Evolutionary conservation across 768 basidiomycete genomes (phyloP).

Genomic region (Xanthoconium stramineum): DNA sequence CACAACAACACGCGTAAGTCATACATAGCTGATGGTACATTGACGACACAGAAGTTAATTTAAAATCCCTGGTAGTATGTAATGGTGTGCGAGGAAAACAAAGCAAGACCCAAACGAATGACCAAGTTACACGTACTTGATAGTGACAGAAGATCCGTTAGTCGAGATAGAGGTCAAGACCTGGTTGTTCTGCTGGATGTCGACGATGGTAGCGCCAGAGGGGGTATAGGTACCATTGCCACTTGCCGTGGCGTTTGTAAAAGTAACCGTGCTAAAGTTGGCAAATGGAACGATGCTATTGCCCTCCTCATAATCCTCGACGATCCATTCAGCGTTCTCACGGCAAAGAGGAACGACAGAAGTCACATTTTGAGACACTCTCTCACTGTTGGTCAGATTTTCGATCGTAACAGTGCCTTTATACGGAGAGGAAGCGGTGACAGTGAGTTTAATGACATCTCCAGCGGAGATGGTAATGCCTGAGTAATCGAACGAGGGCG

Average conservation of each 20-base stretch:
- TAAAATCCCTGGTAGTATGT: too few species aligned
- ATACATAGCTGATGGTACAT: too few species aligned
- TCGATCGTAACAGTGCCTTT: neutral
- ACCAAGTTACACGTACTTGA: neutral
- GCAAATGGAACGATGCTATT: neutral
- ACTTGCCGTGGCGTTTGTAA: neutral
- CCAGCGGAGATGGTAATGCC: constrained; percentile 5
- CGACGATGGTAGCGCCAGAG: neutral
- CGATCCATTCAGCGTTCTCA: constrained; percentile 13
- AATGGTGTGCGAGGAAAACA: too few species aligned
- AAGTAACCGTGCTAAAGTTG: constrained; percentile 7
- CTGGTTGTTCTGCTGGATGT: constrained; percentile 1
- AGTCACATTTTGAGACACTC: neutral
- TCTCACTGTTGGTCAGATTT: neutral
- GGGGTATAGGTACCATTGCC: neutral
- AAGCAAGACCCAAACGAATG: too few species aligned
- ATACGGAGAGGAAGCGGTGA: neutral
- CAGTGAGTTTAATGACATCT: constrained; percentile 2
- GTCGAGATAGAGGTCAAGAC: constrained; percentile 2
- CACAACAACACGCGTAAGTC: too few species aligned
- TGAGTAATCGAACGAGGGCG: neutral
- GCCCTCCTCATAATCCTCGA: neutral
- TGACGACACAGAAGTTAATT: too few species aligned
- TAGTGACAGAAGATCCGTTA: neutral
- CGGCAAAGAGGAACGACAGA: neutral